Conservation (phyloP, 805 yeast species). For the Grigorovia yakushimaensis region DNA sequence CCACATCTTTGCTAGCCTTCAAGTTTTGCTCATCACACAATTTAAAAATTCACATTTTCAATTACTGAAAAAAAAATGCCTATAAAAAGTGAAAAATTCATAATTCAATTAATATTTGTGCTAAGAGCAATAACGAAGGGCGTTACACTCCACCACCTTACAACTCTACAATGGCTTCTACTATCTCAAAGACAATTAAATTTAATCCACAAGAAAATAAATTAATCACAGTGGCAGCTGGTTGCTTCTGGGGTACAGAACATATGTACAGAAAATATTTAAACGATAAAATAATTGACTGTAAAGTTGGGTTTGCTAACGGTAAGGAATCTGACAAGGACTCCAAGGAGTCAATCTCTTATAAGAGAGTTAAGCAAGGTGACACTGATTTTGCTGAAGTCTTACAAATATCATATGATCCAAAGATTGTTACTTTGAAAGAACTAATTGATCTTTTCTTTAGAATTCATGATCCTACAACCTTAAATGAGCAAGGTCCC, state of each 20-base stretch:
- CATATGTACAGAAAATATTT: conserved; percentile 68
- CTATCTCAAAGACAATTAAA: conserved; percentile 33
- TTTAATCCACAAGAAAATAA: conserved; percentile 39
- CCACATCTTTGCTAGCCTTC: no score
- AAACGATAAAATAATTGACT: conserved; percentile 52
- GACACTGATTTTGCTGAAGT: conserved; percentile 74
- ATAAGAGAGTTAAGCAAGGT: conserved; percentile 67
- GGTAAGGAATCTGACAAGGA: conserved; percentile 47
- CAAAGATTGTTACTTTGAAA: conserved; percentile 44
- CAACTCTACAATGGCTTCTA: conserved; percentile 10
- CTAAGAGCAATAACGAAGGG: no score
- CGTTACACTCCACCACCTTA: background rate
- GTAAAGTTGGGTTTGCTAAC: conserved; percentile 85
- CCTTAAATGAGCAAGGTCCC: conserved; percentile 72
- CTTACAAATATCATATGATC: conserved; percentile 75
- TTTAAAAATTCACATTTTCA: no score
- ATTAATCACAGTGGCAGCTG: conserved; percentile 52
- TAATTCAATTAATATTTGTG: no score
- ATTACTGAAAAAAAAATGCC: no score
- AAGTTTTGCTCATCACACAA: no score
- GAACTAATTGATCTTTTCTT: conserved; percentile 77
- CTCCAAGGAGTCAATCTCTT: conserved; percentile 30
- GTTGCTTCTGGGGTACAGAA: conserved; percentile 88
- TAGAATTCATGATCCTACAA: conserved; percentile 91
- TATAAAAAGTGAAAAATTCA: no score